These are phyloP conservation scores for Pseudogymnoascus sp. DNA, from an alignment of 2,329 filamentous ascomycete species.

Conservation along the genomic window DNA sequence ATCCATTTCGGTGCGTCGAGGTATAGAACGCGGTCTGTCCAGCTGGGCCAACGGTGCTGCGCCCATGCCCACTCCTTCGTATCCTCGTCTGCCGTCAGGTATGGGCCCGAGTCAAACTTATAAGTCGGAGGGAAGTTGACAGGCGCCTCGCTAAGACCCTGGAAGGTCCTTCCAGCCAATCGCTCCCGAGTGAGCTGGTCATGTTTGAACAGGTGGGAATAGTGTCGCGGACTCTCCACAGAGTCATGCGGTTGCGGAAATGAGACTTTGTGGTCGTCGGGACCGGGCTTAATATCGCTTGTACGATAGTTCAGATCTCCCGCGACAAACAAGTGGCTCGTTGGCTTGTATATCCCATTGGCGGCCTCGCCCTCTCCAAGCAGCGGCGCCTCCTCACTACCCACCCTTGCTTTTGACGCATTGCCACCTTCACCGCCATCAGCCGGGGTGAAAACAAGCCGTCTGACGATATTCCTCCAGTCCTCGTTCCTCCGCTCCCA, in stretches of 20 bases:
- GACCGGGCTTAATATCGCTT: slow-evolving; percentile 53
- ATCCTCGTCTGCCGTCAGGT: slow-evolving; percentile 31
- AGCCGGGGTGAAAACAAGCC: slow-evolving; percentile 60
- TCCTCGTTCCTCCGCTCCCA: slow-evolving; percentile 71
- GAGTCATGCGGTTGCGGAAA: slow-evolving; percentile 54
- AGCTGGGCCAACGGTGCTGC: slow-evolving; percentile 75
- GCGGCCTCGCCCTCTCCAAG: slow-evolving; percentile 40
- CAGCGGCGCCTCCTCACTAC: slow-evolving; percentile 36
- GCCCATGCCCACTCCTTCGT: slow-evolving; percentile 63
- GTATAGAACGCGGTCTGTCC: slow-evolving; percentile 88
- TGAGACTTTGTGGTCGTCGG: slow-evolving; percentile 40
- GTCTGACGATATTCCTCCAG: slow-evolving; percentile 76
- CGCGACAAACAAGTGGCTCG: slow-evolving; percentile 72
- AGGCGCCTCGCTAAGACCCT: slow-evolving; percentile 66
- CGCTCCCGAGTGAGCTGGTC: slow-evolving; percentile 78
- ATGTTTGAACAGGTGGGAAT: slow-evolving; percentile 54
- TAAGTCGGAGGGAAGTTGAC: slow-evolving; percentile 87
- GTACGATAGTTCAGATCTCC: slow-evolving; percentile 97
- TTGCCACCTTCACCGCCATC: slow-evolving; percentile 27
- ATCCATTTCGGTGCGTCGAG: slow-evolving; percentile 52
- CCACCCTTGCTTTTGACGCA: slow-evolving; percentile 15
- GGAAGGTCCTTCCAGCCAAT: slow-evolving; percentile 59
- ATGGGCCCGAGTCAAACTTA: slow-evolving; percentile 58
- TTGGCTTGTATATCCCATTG: slow-evolving; percentile 57
- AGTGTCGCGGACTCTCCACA: slow-evolving; percentile 50